These are phyloP conservation scores for Aspergillus bertholletiae DNA, from an alignment of 495 filamentous ascomycete species.

Conservation along the genomic window DNA sequence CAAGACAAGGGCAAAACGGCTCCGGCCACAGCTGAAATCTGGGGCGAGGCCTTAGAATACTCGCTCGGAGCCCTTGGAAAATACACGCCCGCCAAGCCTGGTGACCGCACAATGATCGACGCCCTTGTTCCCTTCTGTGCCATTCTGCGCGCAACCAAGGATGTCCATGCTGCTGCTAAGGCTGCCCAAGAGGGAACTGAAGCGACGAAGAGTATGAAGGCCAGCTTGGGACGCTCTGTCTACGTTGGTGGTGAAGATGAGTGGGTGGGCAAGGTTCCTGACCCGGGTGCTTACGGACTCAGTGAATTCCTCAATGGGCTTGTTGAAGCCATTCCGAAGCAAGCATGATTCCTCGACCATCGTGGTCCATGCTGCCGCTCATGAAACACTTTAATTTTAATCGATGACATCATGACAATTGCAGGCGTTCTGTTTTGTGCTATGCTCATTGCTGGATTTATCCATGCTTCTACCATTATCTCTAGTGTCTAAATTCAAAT, in stretches of 20 bases:
- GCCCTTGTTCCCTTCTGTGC: conserved; percentile 83
- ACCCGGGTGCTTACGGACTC: conserved; percentile 87
- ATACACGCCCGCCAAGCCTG: conserved; percentile 87
- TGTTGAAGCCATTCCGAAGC: conserved; percentile 45
- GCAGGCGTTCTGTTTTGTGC: neutral
- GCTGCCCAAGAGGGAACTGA: conserved; percentile 75
- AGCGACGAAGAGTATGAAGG: conserved; percentile 84
- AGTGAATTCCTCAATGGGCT: conserved; percentile 77
- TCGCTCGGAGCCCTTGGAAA: conserved; percentile 67
- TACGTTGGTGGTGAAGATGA: conserved; percentile 84
- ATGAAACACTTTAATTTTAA: conserved; percentile 16
- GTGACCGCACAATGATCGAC: conserved; percentile 89
- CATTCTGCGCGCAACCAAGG: conserved; percentile 57
- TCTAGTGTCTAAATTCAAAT: neutral
- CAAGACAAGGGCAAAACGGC: conserved; percentile 47
- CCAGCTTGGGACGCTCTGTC: conserved; percentile 81
- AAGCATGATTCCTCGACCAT: neutral
- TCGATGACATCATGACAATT: conserved; percentile 24
- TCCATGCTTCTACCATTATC: neutral
- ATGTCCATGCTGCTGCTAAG: conserved; percentile 66
- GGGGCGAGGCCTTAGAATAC: conserved; percentile 69
- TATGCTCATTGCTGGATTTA: neutral
- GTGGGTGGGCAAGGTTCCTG: conserved; percentile 73
- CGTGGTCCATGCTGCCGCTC: conserved; percentile 11
- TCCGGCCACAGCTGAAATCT: conserved; percentile 53